Percentiles rank a stretch among this genome's conserved stretches.
Conservation (phyloP, 768 basidiomycete genomes). For the Thelephora ganbajun region DNA sequence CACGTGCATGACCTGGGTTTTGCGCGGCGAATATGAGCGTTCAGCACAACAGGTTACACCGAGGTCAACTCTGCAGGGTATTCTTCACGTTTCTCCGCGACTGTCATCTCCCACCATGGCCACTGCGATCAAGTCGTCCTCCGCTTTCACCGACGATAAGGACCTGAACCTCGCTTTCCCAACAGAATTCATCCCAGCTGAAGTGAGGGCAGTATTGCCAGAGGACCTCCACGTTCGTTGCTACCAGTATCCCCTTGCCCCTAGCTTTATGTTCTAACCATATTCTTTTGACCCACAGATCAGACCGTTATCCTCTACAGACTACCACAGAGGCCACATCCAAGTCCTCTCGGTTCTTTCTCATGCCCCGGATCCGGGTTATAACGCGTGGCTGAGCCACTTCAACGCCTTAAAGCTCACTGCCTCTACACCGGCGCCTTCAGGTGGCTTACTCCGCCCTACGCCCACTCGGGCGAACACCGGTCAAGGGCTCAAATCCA, state of each 20-base stretch:
- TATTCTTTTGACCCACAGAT: conserved; percentile 36
- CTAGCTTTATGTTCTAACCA: background rate
- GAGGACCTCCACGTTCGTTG: conserved; percentile 50
- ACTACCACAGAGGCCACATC: conserved; percentile 74
- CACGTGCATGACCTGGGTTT: too few relatives aligned
- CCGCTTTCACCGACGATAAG: conserved; percentile 42
- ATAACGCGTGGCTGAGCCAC: conserved; percentile 53
- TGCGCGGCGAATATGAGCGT: too few relatives aligned
- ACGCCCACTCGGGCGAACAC: conserved; percentile 20
- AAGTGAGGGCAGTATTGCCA: conserved; percentile 47
- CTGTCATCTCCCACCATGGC: too few relatives aligned
- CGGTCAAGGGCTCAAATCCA: background rate
- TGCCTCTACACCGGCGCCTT: background rate
- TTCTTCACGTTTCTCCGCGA: too few relatives aligned
- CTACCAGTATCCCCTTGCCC: background rate
- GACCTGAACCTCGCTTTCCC: conserved; percentile 71
- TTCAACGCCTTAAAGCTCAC: conserved; percentile 34
- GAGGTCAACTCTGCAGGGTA: too few relatives aligned
- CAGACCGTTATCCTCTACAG: conserved; percentile 78
- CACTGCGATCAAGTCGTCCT: background rate
- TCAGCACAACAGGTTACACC: too few relatives aligned
- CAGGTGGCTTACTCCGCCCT: conserved; percentile 24
- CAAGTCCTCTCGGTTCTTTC: conserved; percentile 68
- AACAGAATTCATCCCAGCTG: conserved; percentile 50
- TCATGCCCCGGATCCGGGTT: conserved; percentile 50